Conservation (phyloP, 441 rosid genomes). For the Corymbia calophylla region DNA sequence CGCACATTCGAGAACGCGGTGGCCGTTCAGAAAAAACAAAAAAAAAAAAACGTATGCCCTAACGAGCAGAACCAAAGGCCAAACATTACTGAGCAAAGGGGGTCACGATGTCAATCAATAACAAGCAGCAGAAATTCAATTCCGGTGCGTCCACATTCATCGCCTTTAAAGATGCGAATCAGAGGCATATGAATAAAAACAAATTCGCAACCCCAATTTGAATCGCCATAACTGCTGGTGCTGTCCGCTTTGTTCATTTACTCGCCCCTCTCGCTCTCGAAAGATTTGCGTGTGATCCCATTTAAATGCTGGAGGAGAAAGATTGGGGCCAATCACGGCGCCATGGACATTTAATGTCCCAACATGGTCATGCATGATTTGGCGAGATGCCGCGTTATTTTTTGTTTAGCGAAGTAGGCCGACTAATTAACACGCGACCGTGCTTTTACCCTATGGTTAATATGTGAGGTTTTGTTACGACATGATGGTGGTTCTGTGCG, state of each 20-base stretch:
- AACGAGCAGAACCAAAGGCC: neutral
- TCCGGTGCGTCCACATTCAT: neutral
- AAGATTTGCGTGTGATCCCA: neutral
- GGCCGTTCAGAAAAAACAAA: neutral
- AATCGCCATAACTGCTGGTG: neutral
- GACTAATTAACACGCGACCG: neutral
- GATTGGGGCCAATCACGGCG: neutral
- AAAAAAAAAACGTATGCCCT: neutral
- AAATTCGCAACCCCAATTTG: neutral
- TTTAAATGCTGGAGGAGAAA: neutral
- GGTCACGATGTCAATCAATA: neutral
- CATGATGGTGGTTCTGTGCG: fast-evolving
- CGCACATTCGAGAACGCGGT: neutral
- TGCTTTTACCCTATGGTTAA: neutral
- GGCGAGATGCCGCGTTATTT: neutral
- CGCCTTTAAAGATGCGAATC: neutral
- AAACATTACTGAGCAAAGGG: neutral
- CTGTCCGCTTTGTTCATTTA: neutral
- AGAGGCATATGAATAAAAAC: neutral
- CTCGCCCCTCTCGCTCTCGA: neutral
- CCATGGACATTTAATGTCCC: neutral
- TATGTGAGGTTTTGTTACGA: neutral
- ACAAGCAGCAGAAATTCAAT: neutral
- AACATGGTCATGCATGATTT: neutral
- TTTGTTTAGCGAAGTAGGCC: neutral